These are phyloP conservation scores for Ilyonectria sp. DNA, from an alignment of 2,329 filamentous ascomycete genomes.

Conservation along the genomic window DNA sequence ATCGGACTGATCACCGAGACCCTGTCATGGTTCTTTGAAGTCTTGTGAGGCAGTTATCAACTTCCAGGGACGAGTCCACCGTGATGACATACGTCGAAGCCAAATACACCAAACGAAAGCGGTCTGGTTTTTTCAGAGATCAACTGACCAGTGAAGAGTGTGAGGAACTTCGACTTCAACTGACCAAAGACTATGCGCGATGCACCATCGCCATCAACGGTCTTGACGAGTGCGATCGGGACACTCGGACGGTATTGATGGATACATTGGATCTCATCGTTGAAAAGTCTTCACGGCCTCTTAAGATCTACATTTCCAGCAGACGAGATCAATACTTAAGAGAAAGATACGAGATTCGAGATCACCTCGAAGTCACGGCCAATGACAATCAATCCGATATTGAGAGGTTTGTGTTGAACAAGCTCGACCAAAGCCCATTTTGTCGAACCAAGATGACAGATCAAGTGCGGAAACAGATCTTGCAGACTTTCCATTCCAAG, in stretches of 20 bases:
- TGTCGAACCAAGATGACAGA: slow-evolving; percentile 22
- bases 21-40: slow-evolving; percentile 30
- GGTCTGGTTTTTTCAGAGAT: slow-evolving; percentile 13
- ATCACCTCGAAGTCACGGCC: slow-evolving; percentile 28
- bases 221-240: slow-evolving; percentile 35
- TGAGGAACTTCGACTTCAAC: slow-evolving; percentile 20
- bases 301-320: slow-evolving; percentile 39
- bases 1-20: slow-evolving; percentile 25
- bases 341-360: slow-evolving; percentile 10
- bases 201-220: slow-evolving; percentile 34
- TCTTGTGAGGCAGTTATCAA: slow-evolving; percentile 34
- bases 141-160: slow-evolving; percentile 27
- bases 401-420: slow-evolving; percentile 25
- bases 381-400: slow-evolving; percentile 35
- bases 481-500: slow-evolving; percentile 25
- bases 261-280: slow-evolving; percentile 22
- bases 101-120: slow-evolving; percentile 17
- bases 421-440: slow-evolving; percentile 14
- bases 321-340: slow-evolving; percentile 29
- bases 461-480: slow-evolving; percentile 5
- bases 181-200: slow-evolving; percentile 17
- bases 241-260: slow-evolving; percentile 21
- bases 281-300: slow-evolving; percentile 12
- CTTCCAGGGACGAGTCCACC: neutral
- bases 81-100: slow-evolving; percentile 11